These are phyloP conservation scores for Bruguiera gymnorhiza DNA, from an alignment of 345 rosid genomes.

Conservation along the genomic window DNA sequence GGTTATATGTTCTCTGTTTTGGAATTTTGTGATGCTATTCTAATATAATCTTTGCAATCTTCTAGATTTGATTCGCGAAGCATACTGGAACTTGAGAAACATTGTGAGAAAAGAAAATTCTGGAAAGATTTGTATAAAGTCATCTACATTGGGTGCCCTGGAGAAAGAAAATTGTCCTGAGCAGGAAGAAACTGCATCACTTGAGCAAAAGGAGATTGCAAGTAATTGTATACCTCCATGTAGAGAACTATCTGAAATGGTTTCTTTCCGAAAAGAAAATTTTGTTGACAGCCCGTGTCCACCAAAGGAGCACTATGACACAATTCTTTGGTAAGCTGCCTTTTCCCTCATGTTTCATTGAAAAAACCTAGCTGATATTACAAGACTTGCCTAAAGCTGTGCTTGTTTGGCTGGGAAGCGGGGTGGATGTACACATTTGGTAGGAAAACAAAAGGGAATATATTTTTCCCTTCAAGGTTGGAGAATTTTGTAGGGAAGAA, in stretches of 20 bases:
- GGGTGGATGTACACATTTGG: no score
- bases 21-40: not conserved
- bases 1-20: not conserved
- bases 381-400: no score
- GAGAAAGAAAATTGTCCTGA: slow-evolving; percentile 27
- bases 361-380: no score
- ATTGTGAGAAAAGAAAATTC: slow-evolving; percentile 34
- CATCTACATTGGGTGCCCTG: slow-evolving; percentile 22
- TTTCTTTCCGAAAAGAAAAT: slow-evolving; percentile 75
- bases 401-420: no score
- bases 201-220: slow-evolving; percentile 21
- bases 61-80: slow-evolving; percentile 68
- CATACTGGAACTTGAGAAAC: slow-evolving; percentile 71
- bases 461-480: no score
- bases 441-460: no score
- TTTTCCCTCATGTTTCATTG: not conserved
- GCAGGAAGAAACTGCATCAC: slow-evolving; percentile 17
- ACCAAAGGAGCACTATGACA: slow-evolving; percentile 52
- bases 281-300: slow-evolving; percentile 46
- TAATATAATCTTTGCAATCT: not conserved
- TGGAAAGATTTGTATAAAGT: slow-evolving; percentile 28
- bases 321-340: slow-evolving; percentile 68
- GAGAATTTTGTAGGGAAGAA: no score
- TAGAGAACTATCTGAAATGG: slow-evolving; percentile 48
- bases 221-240: slow-evolving; percentile 17